phyloP scores from a whole-genome alignment of 352 stramenopile genomes.

The Pilasporangium apinafurcum region DNA sequence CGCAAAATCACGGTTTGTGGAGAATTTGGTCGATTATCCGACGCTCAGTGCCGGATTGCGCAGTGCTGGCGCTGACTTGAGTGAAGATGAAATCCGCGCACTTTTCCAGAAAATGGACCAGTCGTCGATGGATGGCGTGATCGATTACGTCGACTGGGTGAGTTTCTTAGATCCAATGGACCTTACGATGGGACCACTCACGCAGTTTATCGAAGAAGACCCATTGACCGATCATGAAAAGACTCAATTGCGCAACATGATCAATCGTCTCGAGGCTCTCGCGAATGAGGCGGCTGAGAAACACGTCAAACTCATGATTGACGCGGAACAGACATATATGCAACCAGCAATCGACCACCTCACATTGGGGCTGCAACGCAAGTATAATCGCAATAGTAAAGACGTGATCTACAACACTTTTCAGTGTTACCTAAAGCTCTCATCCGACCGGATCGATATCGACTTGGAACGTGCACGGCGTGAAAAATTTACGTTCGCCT shows the following conservation, averaged over 20 bases:
- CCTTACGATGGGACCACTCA: constrained; percentile 85
- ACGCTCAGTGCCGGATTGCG: constrained; percentile 60
- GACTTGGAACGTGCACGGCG: constrained; percentile 91
- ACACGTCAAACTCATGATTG: constrained; percentile 94
- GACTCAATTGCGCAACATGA: constrained; percentile 87
- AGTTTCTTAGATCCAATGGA: constrained; percentile 90
- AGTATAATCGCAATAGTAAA: constrained; percentile 85
- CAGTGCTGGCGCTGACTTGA: constrained; percentile 60
- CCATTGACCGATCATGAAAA: constrained; percentile 84
- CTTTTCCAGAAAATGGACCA: constrained; percentile 67
- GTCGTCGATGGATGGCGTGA: constrained; percentile 58
- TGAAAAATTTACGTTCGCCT: constrained; percentile 92
- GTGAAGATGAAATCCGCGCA: constrained; percentile 51
- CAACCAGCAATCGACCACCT: constrained; percentile 97
- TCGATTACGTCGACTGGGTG: constrained; percentile 95
- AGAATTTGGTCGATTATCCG: constrained; percentile 78
- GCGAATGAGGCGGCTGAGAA: constrained; percentile 59
- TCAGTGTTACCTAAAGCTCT: constrained; percentile 98
- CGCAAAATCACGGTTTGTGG: constrained; percentile 72
- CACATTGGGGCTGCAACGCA: constrained; percentile 75
- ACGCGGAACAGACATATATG: constrained; percentile 97
- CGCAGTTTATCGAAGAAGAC: constrained; percentile 78
- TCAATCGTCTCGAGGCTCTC: constrained; percentile 75
- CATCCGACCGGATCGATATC: constrained; percentile 79
- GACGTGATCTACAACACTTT: constrained; percentile 97